These are phyloP conservation scores for Adansonia digitata DNA, from an alignment of 345 rosid species.

Conservation along the genomic window DNA sequence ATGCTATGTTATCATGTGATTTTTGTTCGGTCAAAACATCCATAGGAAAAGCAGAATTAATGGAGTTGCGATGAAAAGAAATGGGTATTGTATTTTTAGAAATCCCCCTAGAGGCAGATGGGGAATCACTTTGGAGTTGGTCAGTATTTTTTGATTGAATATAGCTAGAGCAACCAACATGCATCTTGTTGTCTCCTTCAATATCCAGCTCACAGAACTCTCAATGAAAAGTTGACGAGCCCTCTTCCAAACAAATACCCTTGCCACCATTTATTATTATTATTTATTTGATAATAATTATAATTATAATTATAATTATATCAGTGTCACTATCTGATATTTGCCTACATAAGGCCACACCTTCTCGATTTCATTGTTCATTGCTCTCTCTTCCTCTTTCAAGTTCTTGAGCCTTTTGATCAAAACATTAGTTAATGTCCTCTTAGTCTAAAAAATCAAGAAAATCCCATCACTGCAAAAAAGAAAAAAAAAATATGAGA, in stretches of 20 bases:
- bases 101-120: conserved; percentile 18
- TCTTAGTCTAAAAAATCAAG: neutral
- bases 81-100: neutral
- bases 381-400: neutral
- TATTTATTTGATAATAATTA: too few relatives aligned
- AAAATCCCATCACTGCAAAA: neutral
- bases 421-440: neutral
- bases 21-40: neutral
- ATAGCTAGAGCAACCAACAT: conserved; percentile 21
- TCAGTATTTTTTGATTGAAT: conserved; percentile 12
- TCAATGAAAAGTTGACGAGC: conserved; percentile 28
- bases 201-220: conserved; percentile 44
- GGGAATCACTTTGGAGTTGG: conserved; percentile 24
- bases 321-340: conserved; percentile 14
- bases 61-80: neutral
- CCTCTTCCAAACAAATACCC: conserved; percentile 30
- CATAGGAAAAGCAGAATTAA: neutral
- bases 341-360: conserved; percentile 5
- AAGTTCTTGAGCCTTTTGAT: conserved; percentile 23
- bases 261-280: too few relatives aligned
- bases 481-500: conserved; percentile 17
- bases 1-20: neutral
- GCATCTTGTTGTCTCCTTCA: conserved; percentile 30
- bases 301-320: too few relatives aligned
- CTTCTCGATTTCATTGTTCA: conserved; percentile 1